Percentiles rank a stretch among this genome's conserved stretches.
phyloP scores from a whole-genome alignment of 2,329 filamentous ascomycete genomes.

The Raffaelea albimanens region DNA sequence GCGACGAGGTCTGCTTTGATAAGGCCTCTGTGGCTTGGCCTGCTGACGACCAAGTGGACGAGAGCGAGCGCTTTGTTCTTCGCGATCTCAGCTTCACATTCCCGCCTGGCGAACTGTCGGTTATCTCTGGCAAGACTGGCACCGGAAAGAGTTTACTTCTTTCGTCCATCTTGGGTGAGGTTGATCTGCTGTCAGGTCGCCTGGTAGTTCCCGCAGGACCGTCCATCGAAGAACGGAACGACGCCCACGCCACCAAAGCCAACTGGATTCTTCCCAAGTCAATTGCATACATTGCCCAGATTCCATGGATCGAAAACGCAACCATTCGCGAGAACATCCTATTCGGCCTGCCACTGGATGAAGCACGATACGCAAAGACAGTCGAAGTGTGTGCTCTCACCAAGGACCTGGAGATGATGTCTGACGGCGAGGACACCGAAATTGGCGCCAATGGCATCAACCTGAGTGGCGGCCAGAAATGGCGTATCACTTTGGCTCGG shows the following conservation, averaged over 20 bases:
- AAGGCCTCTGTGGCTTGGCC: slow-evolving; percentile 67
- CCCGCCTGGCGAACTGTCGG: slow-evolving; percentile 57
- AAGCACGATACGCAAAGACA: slow-evolving; percentile 61
- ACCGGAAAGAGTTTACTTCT: slow-evolving; percentile 70
- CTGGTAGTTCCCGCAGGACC: slow-evolving; percentile 46
- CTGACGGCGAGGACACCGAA: slow-evolving; percentile 69
- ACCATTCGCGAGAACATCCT: slow-evolving; percentile 70
- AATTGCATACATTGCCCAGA: slow-evolving; percentile 69
- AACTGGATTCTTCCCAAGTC: slow-evolving; percentile 63
- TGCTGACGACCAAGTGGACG: slow-evolving; percentile 48
- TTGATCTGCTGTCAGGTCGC: slow-evolving; percentile 55
- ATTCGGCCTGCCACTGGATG: slow-evolving; percentile 63
- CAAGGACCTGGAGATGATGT: slow-evolving; percentile 67
- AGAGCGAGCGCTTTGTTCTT: slow-evolving; percentile 54
- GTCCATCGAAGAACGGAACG: slow-evolving; percentile 43
- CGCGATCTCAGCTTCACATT: slow-evolving; percentile 57
- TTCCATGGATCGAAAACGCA: slow-evolving; percentile 79
- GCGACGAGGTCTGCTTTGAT: slow-evolving; percentile 54
- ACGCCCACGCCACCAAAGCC: slow-evolving; percentile 48
- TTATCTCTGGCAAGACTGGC: slow-evolving; percentile 70
- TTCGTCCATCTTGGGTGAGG: slow-evolving; percentile 65
- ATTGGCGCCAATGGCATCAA: slow-evolving; percentile 82
- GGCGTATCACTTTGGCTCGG: slow-evolving; percentile 70
- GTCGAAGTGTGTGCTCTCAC: slow-evolving; percentile 63
- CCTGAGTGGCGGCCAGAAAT: slow-evolving; percentile 73